A percentile compares a stretch with the other conserved stretches of the same genome.
phyloP scores from a whole-genome alignment of 2,329 filamentous ascomycete genomes.

The Nemania sp. region DNA sequence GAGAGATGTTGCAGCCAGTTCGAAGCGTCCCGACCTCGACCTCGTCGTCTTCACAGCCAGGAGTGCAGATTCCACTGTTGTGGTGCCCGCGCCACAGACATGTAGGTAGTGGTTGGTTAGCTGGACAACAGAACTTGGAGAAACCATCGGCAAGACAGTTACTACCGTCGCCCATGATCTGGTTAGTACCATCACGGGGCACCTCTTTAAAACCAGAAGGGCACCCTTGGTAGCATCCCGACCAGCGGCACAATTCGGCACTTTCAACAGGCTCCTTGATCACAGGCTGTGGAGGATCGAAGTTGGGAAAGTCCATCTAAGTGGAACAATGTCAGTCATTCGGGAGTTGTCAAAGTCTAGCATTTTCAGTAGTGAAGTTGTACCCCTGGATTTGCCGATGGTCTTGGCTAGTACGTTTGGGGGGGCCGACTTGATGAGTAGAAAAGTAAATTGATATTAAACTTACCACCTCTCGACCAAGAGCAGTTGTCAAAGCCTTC shows the following conservation, averaged over 20 bases:
- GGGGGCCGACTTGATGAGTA: no score
- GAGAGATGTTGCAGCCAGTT: background rate
- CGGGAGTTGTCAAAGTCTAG: no score
- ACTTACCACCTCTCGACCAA: background rate
- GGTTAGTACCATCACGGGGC: background rate
- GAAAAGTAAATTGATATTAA: no score
- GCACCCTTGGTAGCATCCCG: background rate
- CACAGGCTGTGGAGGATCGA: no score
- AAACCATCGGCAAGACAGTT: background rate
- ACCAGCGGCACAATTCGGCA: constrained; percentile 1
- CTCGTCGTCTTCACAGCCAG: background rate
- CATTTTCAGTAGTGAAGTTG: no score
- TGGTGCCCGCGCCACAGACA: constrained; percentile 2
- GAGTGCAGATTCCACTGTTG: background rate
- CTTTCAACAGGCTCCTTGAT: background rate
- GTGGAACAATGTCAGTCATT: no score
- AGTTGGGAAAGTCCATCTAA: no score
- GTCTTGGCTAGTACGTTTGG: no score
- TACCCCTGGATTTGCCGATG: no score
- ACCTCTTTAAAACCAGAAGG: constrained; percentile 6
- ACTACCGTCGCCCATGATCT: background rate
- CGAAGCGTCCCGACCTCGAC: background rate
- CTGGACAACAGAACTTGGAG: background rate
- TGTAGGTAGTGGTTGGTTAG: background rate
- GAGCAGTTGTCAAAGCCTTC: background rate